phyloP scores from a whole-genome alignment of 2,329 filamentous ascomycete genomes.

The Talaromyces piceae region DNA sequence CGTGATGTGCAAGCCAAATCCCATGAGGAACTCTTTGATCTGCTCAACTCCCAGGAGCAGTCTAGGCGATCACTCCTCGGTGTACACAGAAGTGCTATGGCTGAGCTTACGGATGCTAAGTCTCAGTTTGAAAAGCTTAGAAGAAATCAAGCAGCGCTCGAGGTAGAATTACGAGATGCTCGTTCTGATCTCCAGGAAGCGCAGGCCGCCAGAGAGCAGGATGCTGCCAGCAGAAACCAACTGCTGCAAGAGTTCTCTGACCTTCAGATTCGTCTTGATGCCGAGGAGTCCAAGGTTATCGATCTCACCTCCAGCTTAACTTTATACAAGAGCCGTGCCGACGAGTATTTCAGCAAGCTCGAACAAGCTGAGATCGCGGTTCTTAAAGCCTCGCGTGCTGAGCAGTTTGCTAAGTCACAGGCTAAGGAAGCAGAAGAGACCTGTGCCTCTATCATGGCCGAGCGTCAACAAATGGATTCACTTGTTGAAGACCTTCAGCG shows the following conservation, averaged over 20 bases:
- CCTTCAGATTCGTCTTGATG: conserved; percentile 84
- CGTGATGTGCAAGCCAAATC: conserved; percentile 89
- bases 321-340: conserved; percentile 83
- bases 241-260: conserved; percentile 88
- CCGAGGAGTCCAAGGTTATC: conserved; percentile 73
- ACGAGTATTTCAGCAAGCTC: conserved; percentile 95
- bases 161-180: conserved; percentile 79
- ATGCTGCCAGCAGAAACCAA: conserved; percentile 78
- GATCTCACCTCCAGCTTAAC: conserved; percentile 79
- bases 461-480: conserved; percentile 82
- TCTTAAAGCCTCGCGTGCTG: conserved; percentile 81
- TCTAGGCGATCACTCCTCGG: conserved; percentile 74
- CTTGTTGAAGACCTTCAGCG: conserved; percentile 84
- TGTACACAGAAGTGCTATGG: conserved; percentile 75
- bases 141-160: conserved; percentile 67
- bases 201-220: conserved; percentile 70
- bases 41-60: conserved; percentile 89
- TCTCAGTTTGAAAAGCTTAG: conserved; percentile 79
- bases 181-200: conserved; percentile 79
- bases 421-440: conserved; percentile 86
- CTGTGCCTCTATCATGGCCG: conserved; percentile 81
- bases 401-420: conserved; percentile 88
- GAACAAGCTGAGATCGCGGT: conserved; percentile 96
- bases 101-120: conserved; percentile 81
- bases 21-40: conserved; percentile 86